Base-by-base conservation (phyloP, 129 eudicot species). In the Centella asiatica region DNA sequence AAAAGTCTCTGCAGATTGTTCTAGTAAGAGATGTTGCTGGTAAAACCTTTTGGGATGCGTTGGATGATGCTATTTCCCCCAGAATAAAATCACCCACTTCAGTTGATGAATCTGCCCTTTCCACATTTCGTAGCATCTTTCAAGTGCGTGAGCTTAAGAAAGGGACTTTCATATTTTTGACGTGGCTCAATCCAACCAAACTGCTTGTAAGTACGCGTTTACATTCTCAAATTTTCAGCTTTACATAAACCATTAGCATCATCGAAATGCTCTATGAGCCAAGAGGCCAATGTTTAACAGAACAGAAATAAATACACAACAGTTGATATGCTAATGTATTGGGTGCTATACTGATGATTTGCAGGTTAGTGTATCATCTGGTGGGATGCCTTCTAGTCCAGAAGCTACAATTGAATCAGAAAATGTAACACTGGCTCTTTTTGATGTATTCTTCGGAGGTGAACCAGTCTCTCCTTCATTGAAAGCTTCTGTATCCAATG, bases 1-100 rank as follows among this genome's bases (percentile, higher is more conserved):
- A 81, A 77, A 90, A 90, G 72, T 72, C 95, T 51, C 72, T 90
- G 17, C 86, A 83, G 27, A 90, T 90, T 71, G 79, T 85, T 63
- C 76, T 90, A 34, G 97, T 90, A 11, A 81, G 95, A 80, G 95
- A 90, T 74, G 77, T 90, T 25, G 97, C 84, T 74, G 97, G 97
- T 12, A 86, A 90, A 68, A 83, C 94, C 24, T 90, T 90, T 68
- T 90, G 97, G 97, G 89, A 84, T 69, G 95, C 97, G 33, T 70
- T 90, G 48, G 85, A 84, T 24, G 97, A 90, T 53, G 95, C 97
- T 28, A 45, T 90, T 29, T 72, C 87, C 17, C 94, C 97, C 44
- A 66, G 94, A 82, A 75, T 90, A 46, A 79, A 70, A 69, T 71
- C 87, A 5, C 90, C 83, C n/a, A 75, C 74, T 79, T 71, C 83